Percentiles rank a stretch among this genome's conserved stretches.
Conservation (phyloP, 306 rosid species). For the Fagus crenata region DNA sequence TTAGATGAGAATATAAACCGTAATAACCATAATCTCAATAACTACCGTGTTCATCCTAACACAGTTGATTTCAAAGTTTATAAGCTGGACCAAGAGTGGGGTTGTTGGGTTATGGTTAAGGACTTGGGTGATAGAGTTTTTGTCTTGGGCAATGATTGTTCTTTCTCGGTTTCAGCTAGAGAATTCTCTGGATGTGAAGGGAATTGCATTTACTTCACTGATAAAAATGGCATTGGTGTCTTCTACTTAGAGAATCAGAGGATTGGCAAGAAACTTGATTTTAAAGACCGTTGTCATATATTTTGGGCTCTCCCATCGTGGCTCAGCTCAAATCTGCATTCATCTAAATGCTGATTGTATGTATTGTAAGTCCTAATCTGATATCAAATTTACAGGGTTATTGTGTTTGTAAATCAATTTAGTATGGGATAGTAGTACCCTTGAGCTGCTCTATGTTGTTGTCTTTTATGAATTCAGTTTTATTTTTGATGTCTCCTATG, state of each 20-base stretch:
- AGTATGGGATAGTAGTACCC: background rate
- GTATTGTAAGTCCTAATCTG: background rate
- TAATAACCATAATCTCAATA: background rate
- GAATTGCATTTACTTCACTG: constrained; percentile 32
- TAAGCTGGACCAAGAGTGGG: constrained; percentile 44
- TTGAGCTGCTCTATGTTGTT: background rate
- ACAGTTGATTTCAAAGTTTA: constrained; percentile 24
- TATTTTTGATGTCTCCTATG: background rate
- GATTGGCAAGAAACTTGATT: background rate
- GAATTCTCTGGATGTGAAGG: constrained; percentile 27
- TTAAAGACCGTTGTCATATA: background rate
- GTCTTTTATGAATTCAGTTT: background rate
- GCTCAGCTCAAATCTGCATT: no score
- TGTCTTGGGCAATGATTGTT: constrained; percentile 27
- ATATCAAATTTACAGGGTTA: background rate
- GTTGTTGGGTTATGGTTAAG: constrained; percentile 33
- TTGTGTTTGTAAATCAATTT: background rate
- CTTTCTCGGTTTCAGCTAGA: constrained; percentile 33
- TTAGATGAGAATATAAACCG: background rate
- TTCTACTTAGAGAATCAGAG: constrained; percentile 20
- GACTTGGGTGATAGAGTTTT: constrained; percentile 30
- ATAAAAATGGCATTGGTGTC: background rate
- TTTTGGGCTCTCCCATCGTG: no score
- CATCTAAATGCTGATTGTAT: background rate
- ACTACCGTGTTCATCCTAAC: background rate